Evolutionary conservation across 176 grass and related monocot genomes (phyloP).

Genomic region (Avena atlantica): DNA sequence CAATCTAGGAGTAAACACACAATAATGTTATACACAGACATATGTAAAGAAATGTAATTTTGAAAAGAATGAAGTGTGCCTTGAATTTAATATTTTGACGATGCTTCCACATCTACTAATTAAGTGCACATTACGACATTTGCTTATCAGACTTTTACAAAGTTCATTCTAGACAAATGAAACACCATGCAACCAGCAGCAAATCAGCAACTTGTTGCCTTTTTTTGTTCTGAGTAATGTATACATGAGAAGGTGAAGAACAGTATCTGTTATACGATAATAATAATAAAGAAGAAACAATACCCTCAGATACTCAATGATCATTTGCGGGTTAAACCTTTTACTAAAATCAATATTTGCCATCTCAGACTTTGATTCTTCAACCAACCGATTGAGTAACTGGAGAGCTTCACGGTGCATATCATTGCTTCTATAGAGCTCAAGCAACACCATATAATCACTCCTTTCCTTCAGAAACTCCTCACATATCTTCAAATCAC

Average conservation of each 20-base stretch:
- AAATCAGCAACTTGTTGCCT: slow-evolving; percentile 7
- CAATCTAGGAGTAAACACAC: slow-evolving; percentile 12
- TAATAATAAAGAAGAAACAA: slow-evolving; percentile 18
- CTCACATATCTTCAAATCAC: slow-evolving; percentile 89
- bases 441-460: slow-evolving; percentile 81
- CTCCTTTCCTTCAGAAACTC: slow-evolving; percentile 86
- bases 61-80: neutral
- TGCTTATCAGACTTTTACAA: neutral
- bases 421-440: slow-evolving; percentile 87
- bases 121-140: neutral
- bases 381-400: slow-evolving; percentile 88
- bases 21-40: slow-evolving; percentile 30
- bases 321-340: slow-evolving; percentile 87
- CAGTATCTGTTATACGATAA: slow-evolving; percentile 7
- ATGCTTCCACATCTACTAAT: neutral
- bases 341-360: slow-evolving; percentile 54
- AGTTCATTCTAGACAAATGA: slow-evolving; percentile 21
- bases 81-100: slow-evolving; percentile 2
- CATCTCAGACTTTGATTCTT: slow-evolving; percentile 75
- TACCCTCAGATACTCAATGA: slow-evolving; percentile 98
- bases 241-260: neutral
- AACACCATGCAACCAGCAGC: slow-evolving; percentile 31
- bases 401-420: slow-evolving; percentile 93
- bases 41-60: slow-evolving; percentile 10
- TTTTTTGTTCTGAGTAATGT: slow-evolving; percentile 18